A percentile compares a stretch with the other conserved stretches of the same genome.
Conservation (phyloP, 2,329 filamentous ascomycete species). For the Calonectria pauciramosa region DNA sequence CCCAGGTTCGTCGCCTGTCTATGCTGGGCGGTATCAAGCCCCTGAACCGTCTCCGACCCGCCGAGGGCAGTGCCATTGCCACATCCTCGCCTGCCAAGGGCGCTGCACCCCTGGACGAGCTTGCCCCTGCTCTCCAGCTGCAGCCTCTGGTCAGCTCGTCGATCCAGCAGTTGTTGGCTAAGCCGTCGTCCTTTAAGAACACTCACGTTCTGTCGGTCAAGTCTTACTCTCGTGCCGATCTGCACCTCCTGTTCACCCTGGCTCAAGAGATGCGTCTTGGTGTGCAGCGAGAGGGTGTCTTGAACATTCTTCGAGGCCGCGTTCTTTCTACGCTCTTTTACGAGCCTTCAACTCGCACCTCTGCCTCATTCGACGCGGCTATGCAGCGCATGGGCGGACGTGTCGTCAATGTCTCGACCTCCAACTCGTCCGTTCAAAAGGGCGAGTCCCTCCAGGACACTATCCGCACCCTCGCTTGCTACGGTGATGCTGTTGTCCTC, state of each 20-base stretch:
- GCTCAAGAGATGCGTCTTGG: conserved; percentile 98
- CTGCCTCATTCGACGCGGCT: conserved; percentile 94
- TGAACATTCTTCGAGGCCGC: conserved; percentile 87
- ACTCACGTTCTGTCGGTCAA: conserved; percentile 93
- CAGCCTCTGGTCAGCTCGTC: conserved; percentile 69
- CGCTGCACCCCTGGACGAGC: conserved; percentile 56
- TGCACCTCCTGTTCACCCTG: conserved; percentile 95
- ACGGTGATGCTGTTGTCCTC: conserved; percentile 95
- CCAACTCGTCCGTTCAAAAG: conserved; percentile 91
- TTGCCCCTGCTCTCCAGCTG: conserved; percentile 61
- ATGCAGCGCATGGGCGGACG: conserved; percentile 98
- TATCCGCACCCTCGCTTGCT: conserved; percentile 92
- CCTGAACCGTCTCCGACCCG: conserved; percentile 48
- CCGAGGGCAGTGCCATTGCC: conserved; percentile 39
- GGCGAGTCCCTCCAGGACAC: conserved; percentile 95
- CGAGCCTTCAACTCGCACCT: conserved; percentile 96
- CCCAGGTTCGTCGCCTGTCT: conserved; percentile 50
- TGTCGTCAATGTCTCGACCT: conserved; percentile 84
- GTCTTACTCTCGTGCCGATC: conserved; percentile 87
- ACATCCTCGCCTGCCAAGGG: conserved; percentile 40
- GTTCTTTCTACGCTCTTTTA: conserved; percentile 96
- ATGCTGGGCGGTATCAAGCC: conserved; percentile 49
- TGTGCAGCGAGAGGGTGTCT: conserved; percentile 90
- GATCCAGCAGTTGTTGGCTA: conserved; percentile 79
- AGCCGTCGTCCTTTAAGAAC: conserved; percentile 86